phyloP scores from a whole-genome alignment of 352 stramenopile genomes.

The Plasmopara muralis region DNA sequence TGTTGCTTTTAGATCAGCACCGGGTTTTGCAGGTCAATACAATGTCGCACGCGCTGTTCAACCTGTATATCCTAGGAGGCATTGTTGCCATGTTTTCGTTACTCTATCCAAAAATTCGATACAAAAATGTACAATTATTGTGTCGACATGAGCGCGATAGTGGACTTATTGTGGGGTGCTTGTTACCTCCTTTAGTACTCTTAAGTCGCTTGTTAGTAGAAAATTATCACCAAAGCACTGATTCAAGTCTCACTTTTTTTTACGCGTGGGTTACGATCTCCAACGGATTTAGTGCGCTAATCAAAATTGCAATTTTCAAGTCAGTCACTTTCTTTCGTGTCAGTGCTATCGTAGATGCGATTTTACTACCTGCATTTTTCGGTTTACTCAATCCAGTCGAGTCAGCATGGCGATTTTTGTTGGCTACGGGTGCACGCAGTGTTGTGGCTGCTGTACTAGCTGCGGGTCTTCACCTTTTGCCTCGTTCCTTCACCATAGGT shows the following conservation, averaged over 20 bases:
- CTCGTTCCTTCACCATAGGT: slow-evolving; percentile 65
- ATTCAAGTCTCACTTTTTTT: slow-evolving; percentile 41
- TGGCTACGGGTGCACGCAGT: slow-evolving; percentile 31
- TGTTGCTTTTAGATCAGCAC: slow-evolving; percentile 18
- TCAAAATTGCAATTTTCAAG: slow-evolving; percentile 38
- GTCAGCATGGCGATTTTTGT: slow-evolving; percentile 24
- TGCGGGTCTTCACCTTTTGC: slow-evolving; percentile 36
- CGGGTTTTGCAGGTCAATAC: slow-evolving; percentile 25
- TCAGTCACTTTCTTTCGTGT: slow-evolving; percentile 31
- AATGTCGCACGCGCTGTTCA: slow-evolving; percentile 22
- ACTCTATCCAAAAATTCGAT: slow-evolving; percentile 12
- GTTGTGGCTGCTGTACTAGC: slow-evolving; percentile 31
- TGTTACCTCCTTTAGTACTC: slow-evolving; percentile 50
- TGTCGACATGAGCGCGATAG: slow-evolving; percentile 51
- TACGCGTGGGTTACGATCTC: slow-evolving; percentile 53
- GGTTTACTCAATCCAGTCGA: slow-evolving; percentile 26
- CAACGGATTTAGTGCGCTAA: slow-evolving; percentile 34
- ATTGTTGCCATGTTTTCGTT: slow-evolving; percentile 24
- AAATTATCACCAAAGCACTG: slow-evolving; percentile 17
- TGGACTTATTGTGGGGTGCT: slow-evolving; percentile 51
- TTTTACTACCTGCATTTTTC: slow-evolving; percentile 30
- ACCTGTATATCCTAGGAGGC: slow-evolving; percentile 27
- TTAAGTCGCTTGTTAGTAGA: slow-evolving; percentile 45
- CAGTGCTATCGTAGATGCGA: slow-evolving; percentile 32
- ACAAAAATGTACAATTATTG: slow-evolving; percentile 10